Evolutionary conservation across 495 filamentous ascomycete species (phyloP).

Genomic region (Extremus antarcticus): DNA sequence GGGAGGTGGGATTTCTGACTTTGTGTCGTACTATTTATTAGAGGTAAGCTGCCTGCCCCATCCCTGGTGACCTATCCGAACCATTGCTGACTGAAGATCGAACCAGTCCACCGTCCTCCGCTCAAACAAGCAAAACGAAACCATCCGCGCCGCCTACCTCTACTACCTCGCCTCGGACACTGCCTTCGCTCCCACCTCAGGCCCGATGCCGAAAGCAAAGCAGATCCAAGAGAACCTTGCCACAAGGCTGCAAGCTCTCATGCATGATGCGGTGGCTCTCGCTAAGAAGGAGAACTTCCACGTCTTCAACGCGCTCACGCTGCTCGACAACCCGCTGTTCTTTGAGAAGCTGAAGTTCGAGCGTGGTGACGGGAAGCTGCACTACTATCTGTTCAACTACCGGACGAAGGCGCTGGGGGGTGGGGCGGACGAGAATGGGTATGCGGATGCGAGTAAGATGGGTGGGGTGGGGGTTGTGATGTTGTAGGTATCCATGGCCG

Average conservation of each 20-base stretch:
- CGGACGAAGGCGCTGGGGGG: conserved; percentile 68
- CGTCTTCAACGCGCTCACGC: conserved; percentile 90
- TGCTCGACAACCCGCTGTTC: conserved; percentile 89
- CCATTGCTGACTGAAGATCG: neutral
- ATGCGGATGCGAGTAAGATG: conserved; percentile 58
- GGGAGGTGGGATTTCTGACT: conserved; percentile 78
- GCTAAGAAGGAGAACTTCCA: conserved; percentile 83
- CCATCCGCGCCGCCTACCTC: conserved; percentile 78
- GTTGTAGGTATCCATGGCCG: conserved; percentile 45
- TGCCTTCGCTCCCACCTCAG: conserved; percentile 43
- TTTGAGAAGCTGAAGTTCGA: conserved; percentile 88
- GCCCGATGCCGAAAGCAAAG: conserved; percentile 38
- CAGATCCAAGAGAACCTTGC: conserved; percentile 1
- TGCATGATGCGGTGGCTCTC: conserved; percentile 76
- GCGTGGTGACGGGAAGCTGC: conserved; percentile 81
- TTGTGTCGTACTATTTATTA: conserved; percentile 92
- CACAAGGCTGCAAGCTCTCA: conserved; percentile 58
- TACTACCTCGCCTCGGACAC: conserved; percentile 91
- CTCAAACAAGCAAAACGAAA: conserved; percentile 55
- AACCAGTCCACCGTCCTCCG: conserved; percentile 64
- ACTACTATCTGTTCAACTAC: conserved; percentile 97
- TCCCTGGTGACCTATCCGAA: neutral
- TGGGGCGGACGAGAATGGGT: conserved; percentile 68
- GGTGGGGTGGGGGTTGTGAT: conserved; percentile 87
- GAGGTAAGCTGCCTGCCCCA: conserved; percentile 33